phyloP scores from a whole-genome alignment of 2,329 filamentous ascomycete genomes.

The Penicillium freii region DNA sequence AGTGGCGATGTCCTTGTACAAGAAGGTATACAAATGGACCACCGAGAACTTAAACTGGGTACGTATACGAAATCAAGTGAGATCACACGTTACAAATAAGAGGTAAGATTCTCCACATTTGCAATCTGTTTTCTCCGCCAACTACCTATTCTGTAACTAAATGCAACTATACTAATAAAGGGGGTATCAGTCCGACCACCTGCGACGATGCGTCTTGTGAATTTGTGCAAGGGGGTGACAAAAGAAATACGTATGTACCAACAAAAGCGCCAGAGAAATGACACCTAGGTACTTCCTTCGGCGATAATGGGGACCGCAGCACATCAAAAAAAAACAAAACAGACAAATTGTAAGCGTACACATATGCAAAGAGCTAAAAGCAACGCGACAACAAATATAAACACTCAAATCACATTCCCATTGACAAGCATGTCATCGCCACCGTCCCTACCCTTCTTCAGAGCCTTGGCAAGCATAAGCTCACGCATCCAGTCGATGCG shows the following conservation, averaged over 20 bases:
- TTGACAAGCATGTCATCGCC: conserved; percentile 36
- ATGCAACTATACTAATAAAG: not conserved
- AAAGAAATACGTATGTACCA: conserved; percentile 32
- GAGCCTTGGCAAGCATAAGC: not conserved
- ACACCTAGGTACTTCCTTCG: conserved; percentile 27
- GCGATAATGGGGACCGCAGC: not conserved
- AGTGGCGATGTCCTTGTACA: no score
- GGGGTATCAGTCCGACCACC: not conserved
- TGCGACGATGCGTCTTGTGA: not conserved
- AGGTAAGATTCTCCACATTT: not conserved
- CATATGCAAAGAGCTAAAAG: not conserved
- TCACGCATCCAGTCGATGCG: not conserved
- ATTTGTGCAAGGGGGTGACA: not conserved
- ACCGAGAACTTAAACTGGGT: not conserved
- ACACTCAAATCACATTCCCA: not conserved
- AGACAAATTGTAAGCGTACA: not conserved
- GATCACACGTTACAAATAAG: not conserved
- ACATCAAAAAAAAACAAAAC: not conserved
- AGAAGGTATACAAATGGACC: no score
- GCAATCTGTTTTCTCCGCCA: not conserved
- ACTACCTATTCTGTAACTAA: not conserved
- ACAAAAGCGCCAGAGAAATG: conserved; percentile 6
- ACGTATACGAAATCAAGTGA: no score
- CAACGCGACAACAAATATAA: not conserved
- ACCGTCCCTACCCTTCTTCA: not conserved